Percentiles rank a stretch among this genome's conserved stretches.
Conservation (phyloP, 176 grass and related monocot species). For the bread wheat (Triticum aestivum) region IWGSC_CS_RefSeq_v2.1 NC_057795.1:197309001-197309500, state of each 20-base stretch:
- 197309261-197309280: not conserved
- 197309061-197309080: constrained; percentile 12
- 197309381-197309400: constrained; percentile 76
- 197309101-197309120: constrained; percentile 35
- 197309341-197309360: constrained; percentile 59
- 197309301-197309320: not conserved
- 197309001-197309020: not conserved
- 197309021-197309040: not conserved
- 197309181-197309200: constrained; percentile 57
- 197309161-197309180: constrained; percentile 26
- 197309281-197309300: not conserved
- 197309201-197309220: constrained; percentile 72
- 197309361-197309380: constrained; percentile 93
- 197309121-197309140: constrained; percentile 83
- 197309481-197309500: constrained; percentile 85
- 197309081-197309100: constrained; percentile 1
- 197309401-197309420: constrained; percentile 80
- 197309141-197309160: constrained; percentile 43
- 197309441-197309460: constrained; percentile 77
- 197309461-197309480: constrained; percentile 63
- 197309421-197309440: constrained; percentile 93
- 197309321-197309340: constrained; percentile 24
- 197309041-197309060: not conserved
- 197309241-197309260: constrained; percentile 52
- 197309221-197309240: constrained; percentile 61